Percentiles rank a stretch among this genome's conserved stretches.
These are phyloP conservation scores for Dipsacomyces acuminosporus DNA, from an alignment of 371 early-diverging fungal genomes.

Conservation along the genomic window DNA sequence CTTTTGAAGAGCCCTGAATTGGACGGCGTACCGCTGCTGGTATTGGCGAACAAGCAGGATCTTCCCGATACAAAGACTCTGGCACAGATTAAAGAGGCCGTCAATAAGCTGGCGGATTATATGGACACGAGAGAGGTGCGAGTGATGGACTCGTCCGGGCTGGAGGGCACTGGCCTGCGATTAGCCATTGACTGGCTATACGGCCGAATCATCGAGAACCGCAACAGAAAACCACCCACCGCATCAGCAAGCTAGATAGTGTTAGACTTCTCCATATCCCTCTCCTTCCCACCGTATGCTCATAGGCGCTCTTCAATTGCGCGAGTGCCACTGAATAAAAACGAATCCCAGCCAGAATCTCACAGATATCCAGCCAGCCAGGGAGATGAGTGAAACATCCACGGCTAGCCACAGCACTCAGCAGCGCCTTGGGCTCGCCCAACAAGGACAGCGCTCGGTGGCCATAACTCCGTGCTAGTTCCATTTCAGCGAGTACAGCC, in stretches of 20 bases:
- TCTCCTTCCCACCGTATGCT: no score
- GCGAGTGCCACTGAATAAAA: no score
- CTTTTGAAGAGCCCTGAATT: conserved; percentile 70
- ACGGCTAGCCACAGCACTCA: no score
- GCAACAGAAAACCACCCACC: conserved; percentile 1
- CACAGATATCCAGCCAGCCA: no score
- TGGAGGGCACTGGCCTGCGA: conserved; percentile 12
- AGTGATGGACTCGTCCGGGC: conserved; percentile 34
- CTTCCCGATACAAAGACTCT: conserved; percentile 62
- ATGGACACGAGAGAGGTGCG: conserved; percentile 65
- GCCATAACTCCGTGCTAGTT: no score
- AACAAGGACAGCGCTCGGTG: no score
- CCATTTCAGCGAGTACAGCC: no score
- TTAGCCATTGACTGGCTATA: conserved; percentile 33
- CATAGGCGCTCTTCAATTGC: no score
- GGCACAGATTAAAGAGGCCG: conserved; percentile 86
- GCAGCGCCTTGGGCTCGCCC: no score
- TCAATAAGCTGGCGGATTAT: conserved; percentile 80
- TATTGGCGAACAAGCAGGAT: conserved; percentile 95
- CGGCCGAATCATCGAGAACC: conserved; percentile 25
- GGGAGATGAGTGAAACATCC: no score
- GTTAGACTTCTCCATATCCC: no score
- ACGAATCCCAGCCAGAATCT: no score
- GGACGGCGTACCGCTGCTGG: conserved; percentile 85
- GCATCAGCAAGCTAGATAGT: neutral